Evolutionary conservation across 2,329 filamentous ascomycete genomes (phyloP).

Genomic region (Huntiella savannae): DNA sequence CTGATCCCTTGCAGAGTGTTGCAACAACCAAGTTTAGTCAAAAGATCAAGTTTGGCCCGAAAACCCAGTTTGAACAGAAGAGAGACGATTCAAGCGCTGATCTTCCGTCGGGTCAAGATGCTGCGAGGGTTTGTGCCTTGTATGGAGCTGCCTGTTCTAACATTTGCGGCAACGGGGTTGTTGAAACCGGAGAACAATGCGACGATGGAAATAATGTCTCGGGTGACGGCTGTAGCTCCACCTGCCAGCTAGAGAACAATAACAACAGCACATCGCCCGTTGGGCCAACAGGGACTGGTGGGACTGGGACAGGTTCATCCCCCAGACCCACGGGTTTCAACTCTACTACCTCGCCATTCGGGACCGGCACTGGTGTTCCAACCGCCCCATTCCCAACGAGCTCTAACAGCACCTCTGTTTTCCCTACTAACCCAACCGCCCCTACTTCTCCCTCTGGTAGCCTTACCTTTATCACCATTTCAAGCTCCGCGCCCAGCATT

Average conservation of each 20-base stretch:
- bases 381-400: neutral
- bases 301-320: neutral
- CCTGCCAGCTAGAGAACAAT: neutral
- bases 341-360: neutral
- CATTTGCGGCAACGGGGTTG: constrained; percentile 8
- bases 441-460: neutral
- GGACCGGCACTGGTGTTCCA: neutral
- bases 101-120: constrained; percentile 3
- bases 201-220: constrained; percentile 3
- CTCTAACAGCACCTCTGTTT: neutral
- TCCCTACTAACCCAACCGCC: neutral
- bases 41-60: neutral
- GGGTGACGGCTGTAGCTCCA: constrained; percentile 1
- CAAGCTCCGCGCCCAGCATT: neutral
- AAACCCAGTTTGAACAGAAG: neutral
- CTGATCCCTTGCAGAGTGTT: neutral
- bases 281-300: neutral
- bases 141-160: constrained; percentile 1
- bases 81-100: neutral
- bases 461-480: neutral
- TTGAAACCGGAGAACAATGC: constrained; percentile 6
- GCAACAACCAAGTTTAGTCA: too few species aligned
- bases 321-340: neutral
- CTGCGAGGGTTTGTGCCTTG: constrained; percentile 3
- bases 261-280: neutral